Evolutionary conservation across 305 asterid genomes (phyloP).

Genomic region (Striga hermonthica): DNA sequence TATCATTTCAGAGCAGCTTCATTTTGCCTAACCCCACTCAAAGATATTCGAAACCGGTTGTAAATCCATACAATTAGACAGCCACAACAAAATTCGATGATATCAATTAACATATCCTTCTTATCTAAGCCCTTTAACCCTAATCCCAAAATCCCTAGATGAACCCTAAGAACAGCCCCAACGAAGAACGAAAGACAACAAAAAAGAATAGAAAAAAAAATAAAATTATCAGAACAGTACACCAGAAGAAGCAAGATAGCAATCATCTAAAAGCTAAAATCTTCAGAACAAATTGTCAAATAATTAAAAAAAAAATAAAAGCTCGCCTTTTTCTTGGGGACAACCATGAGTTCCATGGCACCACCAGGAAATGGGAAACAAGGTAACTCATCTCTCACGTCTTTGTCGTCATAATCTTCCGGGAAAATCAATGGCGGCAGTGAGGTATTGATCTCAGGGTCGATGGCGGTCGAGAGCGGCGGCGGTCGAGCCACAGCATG

Average conservation of each 20-base stretch:
- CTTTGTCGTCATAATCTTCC: slow-evolving; percentile 40
- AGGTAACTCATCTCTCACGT: slow-evolving; percentile 31
- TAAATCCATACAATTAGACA: slow-evolving; percentile 15
- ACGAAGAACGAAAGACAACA: background rate
- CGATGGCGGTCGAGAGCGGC: slow-evolving; percentile 44
- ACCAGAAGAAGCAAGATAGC: no score
- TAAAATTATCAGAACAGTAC: no score
- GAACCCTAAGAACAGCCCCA: background rate
- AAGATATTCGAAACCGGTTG: background rate
- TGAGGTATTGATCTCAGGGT: slow-evolving; percentile 26
- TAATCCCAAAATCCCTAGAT: slow-evolving; percentile 9
- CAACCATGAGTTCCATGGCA: slow-evolving; percentile 87
- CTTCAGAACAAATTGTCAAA: background rate
- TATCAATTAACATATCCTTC: background rate
- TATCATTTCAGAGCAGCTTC: background rate
- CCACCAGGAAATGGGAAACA: slow-evolving; percentile 41
- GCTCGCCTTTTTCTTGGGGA: slow-evolving; percentile 72
- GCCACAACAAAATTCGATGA: background rate
- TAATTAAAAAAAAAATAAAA: background rate
- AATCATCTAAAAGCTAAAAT: background rate
- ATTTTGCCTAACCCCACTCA: slow-evolving; percentile 5
- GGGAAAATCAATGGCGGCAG: slow-evolving; percentile 60
- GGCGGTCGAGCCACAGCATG: slow-evolving; percentile 54
- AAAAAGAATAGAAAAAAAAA: no score
- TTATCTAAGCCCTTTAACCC: slow-evolving; percentile 3